Percentiles rank a stretch among this genome's conserved stretches.
Conservation (phyloP, 345 rosid species). For the Hirschfeldia incana region DNA sequence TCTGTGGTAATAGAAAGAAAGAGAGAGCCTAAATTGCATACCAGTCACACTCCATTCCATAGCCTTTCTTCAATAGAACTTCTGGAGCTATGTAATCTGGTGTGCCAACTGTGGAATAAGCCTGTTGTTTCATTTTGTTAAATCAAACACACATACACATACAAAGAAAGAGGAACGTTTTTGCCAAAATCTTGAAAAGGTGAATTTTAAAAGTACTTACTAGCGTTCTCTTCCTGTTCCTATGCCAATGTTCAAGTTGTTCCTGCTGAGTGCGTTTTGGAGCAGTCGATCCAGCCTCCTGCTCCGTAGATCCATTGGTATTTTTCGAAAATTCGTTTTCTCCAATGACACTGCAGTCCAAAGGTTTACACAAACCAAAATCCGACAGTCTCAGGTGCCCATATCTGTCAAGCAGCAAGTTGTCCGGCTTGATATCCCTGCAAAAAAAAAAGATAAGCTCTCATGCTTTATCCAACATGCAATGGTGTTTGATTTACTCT, state of each 20-base stretch:
- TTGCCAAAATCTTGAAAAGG: background rate
- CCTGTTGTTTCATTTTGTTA: conserved; percentile 51
- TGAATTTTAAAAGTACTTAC: conserved; percentile 37
- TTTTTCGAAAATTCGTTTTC: conserved; percentile 55
- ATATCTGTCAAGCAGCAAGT: conserved; percentile 58
- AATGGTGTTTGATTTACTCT: background rate
- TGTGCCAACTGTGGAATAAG: conserved; percentile 96
- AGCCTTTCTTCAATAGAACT: conserved; percentile 93
- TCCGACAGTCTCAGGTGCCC: conserved; percentile 67
- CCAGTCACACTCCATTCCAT: conserved; percentile 98
- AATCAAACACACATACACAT: background rate
- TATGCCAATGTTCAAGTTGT: conserved; percentile 67
- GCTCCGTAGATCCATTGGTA: conserved; percentile 36
- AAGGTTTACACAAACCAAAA: conserved; percentile 69
- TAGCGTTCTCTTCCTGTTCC: conserved; percentile 55
- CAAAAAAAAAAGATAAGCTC: background rate
- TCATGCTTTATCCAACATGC: background rate
- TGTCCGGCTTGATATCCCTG: conserved; percentile 69
- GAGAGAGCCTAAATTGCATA: conserved; percentile 35
- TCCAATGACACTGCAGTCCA: conserved; percentile 59
- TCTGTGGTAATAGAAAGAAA: background rate
- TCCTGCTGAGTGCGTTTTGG: conserved; percentile 65
- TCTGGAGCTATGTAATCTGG: conserved; percentile 99
- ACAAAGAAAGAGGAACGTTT: background rate
- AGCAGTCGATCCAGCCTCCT: conserved; percentile 48